Percentiles rank a stretch among this genome's conserved stretches.
These are phyloP conservation scores for Tubosaeta sp. DNA, from an alignment of 768 basidiomycete genomes.

Conservation along the genomic window DNA sequence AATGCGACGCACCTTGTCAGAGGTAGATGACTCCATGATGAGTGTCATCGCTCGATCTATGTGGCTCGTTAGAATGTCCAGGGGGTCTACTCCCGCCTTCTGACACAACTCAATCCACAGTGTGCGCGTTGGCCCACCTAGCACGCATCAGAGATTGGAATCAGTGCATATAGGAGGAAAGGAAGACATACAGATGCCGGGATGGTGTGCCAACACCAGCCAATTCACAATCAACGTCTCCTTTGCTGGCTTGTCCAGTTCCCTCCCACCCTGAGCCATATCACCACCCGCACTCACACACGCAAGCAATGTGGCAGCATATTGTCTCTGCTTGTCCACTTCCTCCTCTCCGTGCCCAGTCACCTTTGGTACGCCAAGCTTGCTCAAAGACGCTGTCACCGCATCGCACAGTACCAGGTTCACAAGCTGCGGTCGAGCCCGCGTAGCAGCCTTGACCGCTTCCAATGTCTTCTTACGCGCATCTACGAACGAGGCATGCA, in stretches of 20 bases:
- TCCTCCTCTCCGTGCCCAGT: conserved; percentile 33
- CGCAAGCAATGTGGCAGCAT: conserved; percentile 52
- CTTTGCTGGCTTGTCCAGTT: conserved; percentile 33
- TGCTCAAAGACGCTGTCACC: conserved; percentile 43
- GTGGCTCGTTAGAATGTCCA: conserved; percentile 48
- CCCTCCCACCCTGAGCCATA: conserved; percentile 38
- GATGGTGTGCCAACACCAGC: conserved; percentile 73
- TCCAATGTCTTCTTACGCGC: conserved; percentile 46
- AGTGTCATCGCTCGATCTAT: conserved; percentile 46
- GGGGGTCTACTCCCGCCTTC: conserved; percentile 62
- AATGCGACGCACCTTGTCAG: conserved; percentile 41
- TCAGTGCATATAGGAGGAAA: background rate
- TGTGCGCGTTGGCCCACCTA: conserved; percentile 17
- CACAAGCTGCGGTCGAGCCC: conserved; percentile 43
- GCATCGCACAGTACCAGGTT: conserved; percentile 59
- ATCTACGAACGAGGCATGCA: conserved; percentile 53
- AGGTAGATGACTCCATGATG: conserved; percentile 44
- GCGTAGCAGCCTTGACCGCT: conserved; percentile 38
- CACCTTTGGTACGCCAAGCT: conserved; percentile 26
- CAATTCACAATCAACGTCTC: conserved; percentile 50
- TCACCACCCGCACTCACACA: conserved; percentile 39
- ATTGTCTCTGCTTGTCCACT: conserved; percentile 48
- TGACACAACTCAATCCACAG: conserved; percentile 83
- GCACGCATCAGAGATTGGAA: background rate
- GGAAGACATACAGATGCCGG: conserved; percentile 46